Evolutionary conservation across 768 basidiomycete genomes (phyloP), one percentile per base, ranked within the genome.

Genomic region (Termitomyces sp.): DNA sequence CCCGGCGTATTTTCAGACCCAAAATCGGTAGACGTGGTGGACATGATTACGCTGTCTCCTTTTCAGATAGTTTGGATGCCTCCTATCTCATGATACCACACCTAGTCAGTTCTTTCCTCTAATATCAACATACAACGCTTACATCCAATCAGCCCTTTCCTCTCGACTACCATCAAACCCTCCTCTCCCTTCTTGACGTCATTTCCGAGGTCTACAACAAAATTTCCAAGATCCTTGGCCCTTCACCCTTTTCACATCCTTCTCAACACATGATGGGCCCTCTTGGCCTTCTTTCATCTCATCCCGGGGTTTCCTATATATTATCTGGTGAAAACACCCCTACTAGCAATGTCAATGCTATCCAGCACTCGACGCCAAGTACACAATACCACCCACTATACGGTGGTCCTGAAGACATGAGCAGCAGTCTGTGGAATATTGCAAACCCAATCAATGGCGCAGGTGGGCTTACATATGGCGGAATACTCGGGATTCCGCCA

Each of bases 171-270:
- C 87, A 91, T 63, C 89, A 95, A 72, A 90, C 90, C 10, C 82
- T 94, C 36, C 82, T 93, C 54, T 92, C 93, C 35, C 84, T 94
- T 28, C 85, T 94, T 54, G 94, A 95, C 67, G 88, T 95, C 49
- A 80, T 95, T 42, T 90, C 90, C 18, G 92, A 94, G 66, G 84
- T 92, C 32, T 96, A 95, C 75, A 86, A 90, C 72, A 93, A 92
- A 71, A 88, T 96, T 42, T 82, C 82, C 9, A 85, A 85, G 66
- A 82, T 92, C 53, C 84, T 96, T 24, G 92, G 92, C 0, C 88
- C 92, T 4, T 91, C 90, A 0, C 86, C 87, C 0, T 87, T 92
- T 66, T 78, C 86, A 6, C 80, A 83, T 61, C 73, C 77, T 10
- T 73, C 83, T 18, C 84, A 84, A 55, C 80, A 87, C 53, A 86